Conservation (phyloP, 1,284 basidiomycete genomes). For the Apiotrichum veenhuisii region DNA sequence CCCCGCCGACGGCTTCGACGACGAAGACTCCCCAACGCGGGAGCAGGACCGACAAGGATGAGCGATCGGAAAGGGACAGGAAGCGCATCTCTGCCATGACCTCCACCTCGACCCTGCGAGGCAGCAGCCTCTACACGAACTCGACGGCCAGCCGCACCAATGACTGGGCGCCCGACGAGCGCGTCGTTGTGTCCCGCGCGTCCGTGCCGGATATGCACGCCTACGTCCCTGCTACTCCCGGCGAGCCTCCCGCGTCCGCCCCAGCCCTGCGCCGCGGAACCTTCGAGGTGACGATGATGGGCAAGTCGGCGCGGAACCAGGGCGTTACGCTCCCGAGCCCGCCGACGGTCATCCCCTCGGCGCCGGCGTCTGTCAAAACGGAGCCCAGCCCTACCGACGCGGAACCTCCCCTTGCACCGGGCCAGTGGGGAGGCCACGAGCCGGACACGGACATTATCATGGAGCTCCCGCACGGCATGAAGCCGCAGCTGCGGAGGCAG, state of each 20-base stretch:
- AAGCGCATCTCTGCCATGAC: background rate
- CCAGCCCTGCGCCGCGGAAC: background rate
- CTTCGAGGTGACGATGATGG: background rate
- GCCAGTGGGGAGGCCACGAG: background rate
- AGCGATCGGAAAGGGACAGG: background rate
- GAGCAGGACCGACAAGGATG: background rate
- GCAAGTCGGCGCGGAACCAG: background rate
- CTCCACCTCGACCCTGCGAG: background rate
- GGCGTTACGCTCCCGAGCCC: background rate
- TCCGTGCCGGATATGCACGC: constrained; percentile 9
- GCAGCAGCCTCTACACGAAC: background rate
- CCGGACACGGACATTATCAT: background rate
- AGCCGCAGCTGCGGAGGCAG: background rate
- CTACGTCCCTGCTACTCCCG: background rate
- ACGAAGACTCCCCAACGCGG: background rate
- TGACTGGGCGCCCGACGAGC: constrained; percentile 14
- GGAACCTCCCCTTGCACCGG: background rate
- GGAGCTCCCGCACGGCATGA: background rate
- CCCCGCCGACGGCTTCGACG: background rate
- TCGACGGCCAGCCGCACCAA: background rate
- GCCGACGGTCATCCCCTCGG: background rate
- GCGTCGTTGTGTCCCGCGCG: constrained; percentile 8
- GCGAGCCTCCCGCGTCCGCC: background rate
- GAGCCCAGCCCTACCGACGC: background rate
- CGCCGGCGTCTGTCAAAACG: background rate